Evolutionary conservation across 139 green algal species (phyloP).

Genomic region (Tetraselmis chui): DNA sequence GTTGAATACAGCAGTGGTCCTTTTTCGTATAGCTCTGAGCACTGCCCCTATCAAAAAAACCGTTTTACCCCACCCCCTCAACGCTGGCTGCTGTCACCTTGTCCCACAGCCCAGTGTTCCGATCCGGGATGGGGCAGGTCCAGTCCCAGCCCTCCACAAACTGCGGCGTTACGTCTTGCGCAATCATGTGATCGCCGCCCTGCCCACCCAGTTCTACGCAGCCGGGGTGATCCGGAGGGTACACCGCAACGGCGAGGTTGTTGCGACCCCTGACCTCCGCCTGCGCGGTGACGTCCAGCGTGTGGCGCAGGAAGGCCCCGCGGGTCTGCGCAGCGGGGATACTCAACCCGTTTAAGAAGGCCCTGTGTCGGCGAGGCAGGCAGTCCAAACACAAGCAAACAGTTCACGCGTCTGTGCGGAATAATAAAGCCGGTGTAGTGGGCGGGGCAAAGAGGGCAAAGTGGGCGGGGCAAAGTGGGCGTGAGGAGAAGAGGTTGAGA

Average conservation of each 20-base stretch:
- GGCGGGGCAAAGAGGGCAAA: too few species aligned
- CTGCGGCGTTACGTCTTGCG: conserved; percentile 31
- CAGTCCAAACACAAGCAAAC: too few species aligned
- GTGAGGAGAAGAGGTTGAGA: neutral
- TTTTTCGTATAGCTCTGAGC: too few species aligned
- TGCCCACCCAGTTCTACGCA: conserved; percentile 29
- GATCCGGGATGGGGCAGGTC: conserved; percentile 30
- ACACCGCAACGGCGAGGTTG: conserved; percentile 21
- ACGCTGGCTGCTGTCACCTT: too few species aligned
- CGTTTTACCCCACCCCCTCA: too few species aligned
- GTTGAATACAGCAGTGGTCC: too few species aligned
- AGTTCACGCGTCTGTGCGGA: too few species aligned
- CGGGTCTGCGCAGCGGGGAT: neutral
- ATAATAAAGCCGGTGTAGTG: too few species aligned
- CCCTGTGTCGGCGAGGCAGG: too few species aligned
- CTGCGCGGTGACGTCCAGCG: conserved; percentile 22
- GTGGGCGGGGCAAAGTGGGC: too few species aligned
- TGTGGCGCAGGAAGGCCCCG: conserved; percentile 32
- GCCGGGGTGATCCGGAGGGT: conserved; percentile 29
- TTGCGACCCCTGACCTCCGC: conserved; percentile 7
- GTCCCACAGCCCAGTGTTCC: conserved; percentile 35
- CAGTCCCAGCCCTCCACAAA: conserved; percentile 40
- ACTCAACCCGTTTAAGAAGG: neutral
- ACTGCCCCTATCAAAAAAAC: too few species aligned
- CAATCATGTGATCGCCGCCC: conserved; percentile 34